These are phyloP conservation scores for Iodosphaeria phyllophila DNA, from an alignment of 2,329 filamentous ascomycete species.

Conservation along the genomic window DNA sequence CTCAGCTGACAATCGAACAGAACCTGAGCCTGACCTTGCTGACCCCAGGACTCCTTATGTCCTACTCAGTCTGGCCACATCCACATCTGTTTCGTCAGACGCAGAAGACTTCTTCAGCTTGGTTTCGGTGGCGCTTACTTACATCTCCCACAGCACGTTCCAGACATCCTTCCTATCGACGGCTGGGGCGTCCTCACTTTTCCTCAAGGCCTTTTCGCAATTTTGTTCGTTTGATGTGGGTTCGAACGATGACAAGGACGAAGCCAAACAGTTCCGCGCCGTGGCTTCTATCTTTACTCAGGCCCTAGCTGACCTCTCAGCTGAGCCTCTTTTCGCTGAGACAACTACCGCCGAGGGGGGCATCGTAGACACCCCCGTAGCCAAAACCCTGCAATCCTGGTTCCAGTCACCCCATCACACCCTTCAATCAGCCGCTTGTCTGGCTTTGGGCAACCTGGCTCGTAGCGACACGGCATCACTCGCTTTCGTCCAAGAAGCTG, in stretches of 20 bases:
- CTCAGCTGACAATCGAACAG: constrained; percentile 11
- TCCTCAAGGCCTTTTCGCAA: constrained; percentile 28
- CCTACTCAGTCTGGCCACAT: constrained; percentile 29
- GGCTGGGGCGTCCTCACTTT: constrained; percentile 17
- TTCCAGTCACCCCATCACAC: constrained; percentile 19
- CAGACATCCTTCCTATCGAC: constrained; percentile 27
- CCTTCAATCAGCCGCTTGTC: constrained; percentile 37
- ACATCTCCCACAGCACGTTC: constrained; percentile 32
- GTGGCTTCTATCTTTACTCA: constrained; percentile 31
- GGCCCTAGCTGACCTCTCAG: constrained; percentile 30
- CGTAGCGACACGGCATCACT: constrained; percentile 35
- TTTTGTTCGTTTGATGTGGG: constrained; percentile 23
- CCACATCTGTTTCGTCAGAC: constrained; percentile 17
- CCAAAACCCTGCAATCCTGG: constrained; percentile 27
- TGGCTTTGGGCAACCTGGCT: constrained; percentile 41
- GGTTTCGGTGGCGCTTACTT: constrained; percentile 31
- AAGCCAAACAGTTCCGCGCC: constrained; percentile 25
- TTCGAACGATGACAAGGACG: constrained; percentile 26
- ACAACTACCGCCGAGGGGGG: no score
- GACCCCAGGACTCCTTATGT: constrained; percentile 25
- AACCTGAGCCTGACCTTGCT: constrained; percentile 25
- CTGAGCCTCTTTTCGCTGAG: constrained; percentile 24
- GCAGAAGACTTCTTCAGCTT: constrained; percentile 34
- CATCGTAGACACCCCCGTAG: constrained; percentile 22
- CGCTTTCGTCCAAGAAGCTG: constrained; percentile 26